Conservation (phyloP, 345 rosid species). For the Laguncularia racemosa region DNA sequence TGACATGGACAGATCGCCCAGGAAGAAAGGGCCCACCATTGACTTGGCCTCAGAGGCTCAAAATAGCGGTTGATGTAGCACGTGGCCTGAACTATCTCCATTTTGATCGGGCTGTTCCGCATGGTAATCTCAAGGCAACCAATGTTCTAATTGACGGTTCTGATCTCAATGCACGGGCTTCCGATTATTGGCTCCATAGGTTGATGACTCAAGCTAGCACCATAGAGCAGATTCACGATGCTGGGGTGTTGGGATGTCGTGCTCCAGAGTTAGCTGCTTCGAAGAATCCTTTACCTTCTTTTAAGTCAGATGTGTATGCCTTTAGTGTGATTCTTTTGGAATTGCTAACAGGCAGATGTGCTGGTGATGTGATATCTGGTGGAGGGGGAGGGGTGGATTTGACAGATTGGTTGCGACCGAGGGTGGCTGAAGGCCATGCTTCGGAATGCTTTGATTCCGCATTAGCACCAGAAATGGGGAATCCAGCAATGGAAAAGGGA, state of each 20-base stretch:
- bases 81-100: slow-evolving; percentile 99
- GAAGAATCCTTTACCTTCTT: slow-evolving; percentile 84
- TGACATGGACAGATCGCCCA: slow-evolving; percentile 57
- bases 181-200: slow-evolving; percentile 91
- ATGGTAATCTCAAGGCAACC: slow-evolving; percentile 89
- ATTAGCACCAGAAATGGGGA: slow-evolving; percentile 40
- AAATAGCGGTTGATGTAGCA: slow-evolving; percentile 89
- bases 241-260: slow-evolving; percentile 84
- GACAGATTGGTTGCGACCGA: slow-evolving; percentile 76
- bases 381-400: slow-evolving; percentile 72
- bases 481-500: slow-evolving; percentile 67
- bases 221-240: slow-evolving; percentile 83
- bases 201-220: slow-evolving; percentile 96
- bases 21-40: slow-evolving; percentile 87
- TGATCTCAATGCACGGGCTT: slow-evolving; percentile 89
- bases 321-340: slow-evolving; percentile 80
- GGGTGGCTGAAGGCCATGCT: slow-evolving; percentile 61
- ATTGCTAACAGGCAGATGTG: slow-evolving; percentile 80
- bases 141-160: slow-evolving; percentile 78
- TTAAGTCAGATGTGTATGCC: slow-evolving; percentile 92
- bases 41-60: slow-evolving; percentile 77
- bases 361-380: slow-evolving; percentile 84
- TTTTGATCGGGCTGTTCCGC: slow-evolving; percentile 93
- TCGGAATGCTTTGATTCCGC: slow-evolving; percentile 65
- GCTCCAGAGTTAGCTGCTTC: slow-evolving; percentile 90